Evolutionary conservation across 805 yeast species (phyloP), one percentile per base, ranked within the genome.

Genomic region (Yamadazyma takamatsuzukensis): DNA sequence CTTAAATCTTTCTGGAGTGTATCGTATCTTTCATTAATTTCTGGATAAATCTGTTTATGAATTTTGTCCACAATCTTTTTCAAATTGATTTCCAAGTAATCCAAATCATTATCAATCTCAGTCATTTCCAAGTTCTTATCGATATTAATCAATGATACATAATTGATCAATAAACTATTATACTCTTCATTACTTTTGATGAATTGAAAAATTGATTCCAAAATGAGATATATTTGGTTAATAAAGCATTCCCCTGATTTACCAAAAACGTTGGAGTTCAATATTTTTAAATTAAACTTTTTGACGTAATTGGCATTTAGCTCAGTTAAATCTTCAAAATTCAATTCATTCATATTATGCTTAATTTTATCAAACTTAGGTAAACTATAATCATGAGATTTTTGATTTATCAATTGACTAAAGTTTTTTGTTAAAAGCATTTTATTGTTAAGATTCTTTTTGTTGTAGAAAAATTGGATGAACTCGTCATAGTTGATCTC

Each of bases 1-100:
- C 67, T 64, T 33, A 82, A 54, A 44, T 79, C 86, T 26, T 57
- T 65, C 0, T 68, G 63, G 34, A 80, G 72, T 3, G 53, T 44
- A 24, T 60, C 61, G 25, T 72, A 43, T 14, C 58, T 55, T 2
- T 56, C 56, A 35, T 68, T 67, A 47, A 74, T 80, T 14, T 61
- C 64, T 21, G 53, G 54, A 57, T 56, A 71, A 34, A 58, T 55
- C 17, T 43, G 67, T 21, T 41, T 43, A 32, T 64, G 61, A 15
- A 78, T 53, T 34, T 63, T 64, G 4, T 52, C 53, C 33, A 68
- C 61, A 16, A 75, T 54, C 4, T 54, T 50, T 30, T 56, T 60
- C 32, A 74, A 54, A 6, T 33, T 40, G 0, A 26, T 25, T 21
- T 59, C 63, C 17, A 44, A 31, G 24, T 43, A 47, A n/a, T 52